Percentiles rank a stretch among this genome's conserved stretches.
Conservation (phyloP, 164 flowering plant genomes). For the Santalum album region DNA sequence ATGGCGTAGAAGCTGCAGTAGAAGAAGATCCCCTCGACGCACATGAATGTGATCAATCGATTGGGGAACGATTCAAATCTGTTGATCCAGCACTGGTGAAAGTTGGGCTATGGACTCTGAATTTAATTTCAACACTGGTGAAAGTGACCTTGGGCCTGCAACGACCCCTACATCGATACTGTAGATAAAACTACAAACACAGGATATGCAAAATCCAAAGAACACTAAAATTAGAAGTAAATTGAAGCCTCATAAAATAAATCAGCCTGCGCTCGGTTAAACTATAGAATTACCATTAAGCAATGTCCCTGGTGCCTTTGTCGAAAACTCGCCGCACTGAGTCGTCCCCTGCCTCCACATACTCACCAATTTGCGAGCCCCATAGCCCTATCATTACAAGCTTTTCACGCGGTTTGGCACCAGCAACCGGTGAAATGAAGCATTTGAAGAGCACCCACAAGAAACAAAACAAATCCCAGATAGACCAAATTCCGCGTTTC, state of each 20-base stretch:
- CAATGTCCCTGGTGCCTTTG: conserved; percentile 41
- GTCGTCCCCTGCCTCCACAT: conserved; percentile 16
- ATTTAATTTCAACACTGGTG: conserved; percentile 30
- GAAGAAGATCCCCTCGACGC: too few species aligned
- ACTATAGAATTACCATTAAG: conserved; percentile 37
- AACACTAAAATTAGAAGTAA: neutral
- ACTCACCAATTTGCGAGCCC: conserved; percentile 22
- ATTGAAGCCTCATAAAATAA: too few species aligned
- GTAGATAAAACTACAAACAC: too few species aligned
- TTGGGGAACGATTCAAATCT: too few species aligned
- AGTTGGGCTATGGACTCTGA: conserved; percentile 26
- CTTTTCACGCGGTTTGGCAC: conserved; percentile 21
- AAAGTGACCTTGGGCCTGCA: conserved; percentile 19
- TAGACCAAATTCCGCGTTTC: conserved; percentile 38
- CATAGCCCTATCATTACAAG: too few species aligned
- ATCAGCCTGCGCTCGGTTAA: too few species aligned
- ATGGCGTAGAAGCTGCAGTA: too few species aligned
- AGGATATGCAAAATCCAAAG: neutral
- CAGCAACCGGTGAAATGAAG: conserved; percentile 18
- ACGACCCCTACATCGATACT: conserved; percentile 29
- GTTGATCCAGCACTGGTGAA: too few species aligned
- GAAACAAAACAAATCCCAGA: conserved; percentile 33
- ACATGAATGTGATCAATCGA: too few species aligned
- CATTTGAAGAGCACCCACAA: conserved; percentile 52
- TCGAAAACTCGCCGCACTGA: conserved; percentile 30